Percentiles rank a stretch among this genome's conserved stretches.
These are phyloP conservation scores for Colletotrichum sp. DNA, from an alignment of 2,329 filamentous ascomycete species.

Conservation along the genomic window DNA sequence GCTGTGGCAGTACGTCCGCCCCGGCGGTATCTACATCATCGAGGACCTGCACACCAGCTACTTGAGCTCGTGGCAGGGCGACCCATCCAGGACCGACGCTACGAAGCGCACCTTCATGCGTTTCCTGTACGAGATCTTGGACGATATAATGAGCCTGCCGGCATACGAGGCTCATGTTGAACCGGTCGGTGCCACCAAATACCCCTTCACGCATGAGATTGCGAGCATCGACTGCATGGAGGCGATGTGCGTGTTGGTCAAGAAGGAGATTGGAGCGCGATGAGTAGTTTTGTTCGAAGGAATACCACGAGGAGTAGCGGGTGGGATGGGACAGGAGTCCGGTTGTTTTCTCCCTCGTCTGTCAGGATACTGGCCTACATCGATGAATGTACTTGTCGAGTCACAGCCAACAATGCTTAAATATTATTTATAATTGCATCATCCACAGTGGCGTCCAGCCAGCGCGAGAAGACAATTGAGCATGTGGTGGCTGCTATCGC, in stretches of 20 bases:
- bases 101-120: slow-evolving; percentile 30
- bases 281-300: background rate
- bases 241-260: slow-evolving; percentile 32
- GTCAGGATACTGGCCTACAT: background rate
- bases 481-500: background rate
- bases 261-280: slow-evolving; percentile 21
- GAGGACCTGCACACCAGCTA: slow-evolving; percentile 38
- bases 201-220: slow-evolving; percentile 28
- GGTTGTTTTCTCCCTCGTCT: background rate
- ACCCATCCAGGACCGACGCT: slow-evolving; percentile 22
- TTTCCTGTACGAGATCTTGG: slow-evolving; percentile 29
- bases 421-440: background rate
- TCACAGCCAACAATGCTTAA: background rate
- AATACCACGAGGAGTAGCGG: background rate
- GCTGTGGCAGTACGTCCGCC: slow-evolving; percentile 40
- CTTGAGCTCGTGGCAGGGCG: slow-evolving; percentile 27
- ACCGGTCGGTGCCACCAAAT: slow-evolving; percentile 12
- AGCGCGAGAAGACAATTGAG: background rate
- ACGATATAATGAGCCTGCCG: slow-evolving; percentile 22
- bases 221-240: slow-evolving; percentile 32
- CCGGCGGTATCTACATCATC: slow-evolving; percentile 39
- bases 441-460: background rate
- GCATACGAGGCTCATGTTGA: slow-evolving; percentile 17
- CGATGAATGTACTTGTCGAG: background rate
- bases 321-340: background rate